These are phyloP conservation scores for Theileria orientalis DNA, from an alignment of 169 alveolate species.

Conservation along the genomic window DNA sequence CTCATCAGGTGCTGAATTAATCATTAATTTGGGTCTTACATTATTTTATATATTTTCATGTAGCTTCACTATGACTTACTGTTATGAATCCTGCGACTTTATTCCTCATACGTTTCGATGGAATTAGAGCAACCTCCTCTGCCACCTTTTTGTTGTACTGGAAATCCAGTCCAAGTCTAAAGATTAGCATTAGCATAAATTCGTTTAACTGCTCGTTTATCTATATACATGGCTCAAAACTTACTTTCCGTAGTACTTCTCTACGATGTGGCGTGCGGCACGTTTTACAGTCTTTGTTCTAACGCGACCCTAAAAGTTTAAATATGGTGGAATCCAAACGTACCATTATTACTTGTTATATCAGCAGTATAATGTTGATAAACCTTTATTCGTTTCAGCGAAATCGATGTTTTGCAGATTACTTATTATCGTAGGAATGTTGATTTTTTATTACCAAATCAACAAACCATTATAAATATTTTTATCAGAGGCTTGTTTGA, in stretches of 20 bases:
- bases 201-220: background rate
- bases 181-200: background rate
- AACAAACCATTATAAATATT: no score
- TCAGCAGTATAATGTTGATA: no score
- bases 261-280: conserved; percentile 98
- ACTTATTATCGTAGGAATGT: no score
- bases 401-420: no score
- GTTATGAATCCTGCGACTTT: conserved; percentile 97
- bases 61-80: no score
- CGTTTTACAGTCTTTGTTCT: conserved; percentile 99
- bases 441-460: no score
- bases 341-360: conserved; percentile 4
- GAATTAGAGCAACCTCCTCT: conserved; percentile 98
- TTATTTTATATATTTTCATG: no score
- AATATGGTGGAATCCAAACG: background rate
- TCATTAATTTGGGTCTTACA: conserved; percentile 64
- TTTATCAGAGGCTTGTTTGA: no score
- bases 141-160: conserved; percentile 98
- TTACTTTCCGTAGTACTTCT: conserved; percentile 93
- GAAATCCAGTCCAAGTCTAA: conserved; percentile 93
- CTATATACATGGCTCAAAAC: background rate
- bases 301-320: conserved; percentile 95
- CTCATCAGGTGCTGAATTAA: conserved; percentile 84
- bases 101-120: conserved; percentile 97
- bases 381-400: no score